These are phyloP conservation scores for Acorus gramineus DNA, from an alignment of 106 monocot species.

Conservation along the genomic window DNA sequence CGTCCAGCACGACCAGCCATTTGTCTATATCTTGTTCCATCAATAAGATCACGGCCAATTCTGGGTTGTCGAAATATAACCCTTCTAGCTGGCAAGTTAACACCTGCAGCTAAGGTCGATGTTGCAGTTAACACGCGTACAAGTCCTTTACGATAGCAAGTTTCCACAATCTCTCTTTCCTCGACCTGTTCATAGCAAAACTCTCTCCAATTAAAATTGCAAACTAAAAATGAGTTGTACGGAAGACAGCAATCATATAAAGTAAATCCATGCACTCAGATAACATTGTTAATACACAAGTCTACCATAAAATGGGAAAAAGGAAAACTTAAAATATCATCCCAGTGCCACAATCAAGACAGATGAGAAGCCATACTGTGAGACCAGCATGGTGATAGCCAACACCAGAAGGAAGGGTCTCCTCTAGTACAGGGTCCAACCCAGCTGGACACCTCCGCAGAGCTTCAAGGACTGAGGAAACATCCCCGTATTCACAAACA, in stretches of 20 bases:
- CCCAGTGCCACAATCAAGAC: not conserved
- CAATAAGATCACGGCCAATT: conserved; percentile 98
- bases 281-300: not conserved
- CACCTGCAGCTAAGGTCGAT: conserved; percentile 98
- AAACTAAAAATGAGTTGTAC: not conserved
- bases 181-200: conserved; percentile 50
- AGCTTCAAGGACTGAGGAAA: conserved; percentile 65
- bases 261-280: too few relatives aligned
- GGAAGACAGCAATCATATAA: too few relatives aligned
- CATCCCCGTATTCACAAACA: conserved; percentile 43
- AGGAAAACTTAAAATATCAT: conserved; percentile 2
- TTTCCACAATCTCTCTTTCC: conserved; percentile 93
- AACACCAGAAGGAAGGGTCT: conserved; percentile 87
- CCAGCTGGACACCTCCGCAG: conserved; percentile 77
- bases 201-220: not conserved
- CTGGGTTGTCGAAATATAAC: conserved; percentile 98
- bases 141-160: conserved; percentile 87
- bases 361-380: conserved; percentile 37
- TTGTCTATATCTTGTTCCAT: conserved; percentile 92
- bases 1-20: conserved; percentile 99
- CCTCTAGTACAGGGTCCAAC: conserved; percentile 76
- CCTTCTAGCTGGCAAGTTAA: conserved; percentile 93
- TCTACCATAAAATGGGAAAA: not conserved
- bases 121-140: conserved; percentile 93
- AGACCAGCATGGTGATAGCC: conserved; percentile 99